Evolutionary conservation across 2,329 filamentous ascomycete genomes (phyloP).

Genomic region (Fusarium sp.): DNA sequence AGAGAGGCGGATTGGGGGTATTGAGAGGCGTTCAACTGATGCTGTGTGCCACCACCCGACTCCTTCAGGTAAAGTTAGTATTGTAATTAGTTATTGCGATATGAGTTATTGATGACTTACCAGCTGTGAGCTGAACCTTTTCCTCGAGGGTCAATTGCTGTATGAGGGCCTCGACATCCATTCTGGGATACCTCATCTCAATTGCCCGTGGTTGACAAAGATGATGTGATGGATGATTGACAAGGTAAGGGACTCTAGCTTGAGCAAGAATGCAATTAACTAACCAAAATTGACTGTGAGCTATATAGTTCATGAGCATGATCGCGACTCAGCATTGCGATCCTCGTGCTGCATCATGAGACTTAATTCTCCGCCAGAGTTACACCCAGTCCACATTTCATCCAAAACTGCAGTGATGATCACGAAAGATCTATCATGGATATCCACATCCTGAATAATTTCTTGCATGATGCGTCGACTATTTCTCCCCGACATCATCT

Average conservation of each 20-base stretch:
- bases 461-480: background rate
- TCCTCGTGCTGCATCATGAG: background rate
- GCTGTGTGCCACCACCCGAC: conserved; percentile 22
- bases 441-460: too few species aligned
- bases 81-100: too few species aligned
- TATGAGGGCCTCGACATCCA: background rate
- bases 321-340: background rate
- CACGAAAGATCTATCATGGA: background rate
- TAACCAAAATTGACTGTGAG: background rate
- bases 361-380: background rate
- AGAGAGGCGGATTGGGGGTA: conserved; percentile 2
- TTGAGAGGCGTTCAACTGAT: conserved; percentile 21
- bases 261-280: rapidly evolving
- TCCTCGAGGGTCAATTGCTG: background rate
- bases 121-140: background rate
- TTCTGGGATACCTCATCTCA: background rate
- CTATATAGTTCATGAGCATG: background rate
- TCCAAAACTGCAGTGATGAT: background rate
- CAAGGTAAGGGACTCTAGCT: background rate
- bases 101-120: background rate
- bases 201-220: rapidly evolving
- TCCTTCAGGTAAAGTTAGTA: background rate
- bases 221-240: background rate
- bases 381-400: background rate
- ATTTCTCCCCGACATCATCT: background rate